These are phyloP conservation scores for Solanum chaucha DNA, from an alignment of 257 asterid genomes.

Conservation along the genomic window DNA sequence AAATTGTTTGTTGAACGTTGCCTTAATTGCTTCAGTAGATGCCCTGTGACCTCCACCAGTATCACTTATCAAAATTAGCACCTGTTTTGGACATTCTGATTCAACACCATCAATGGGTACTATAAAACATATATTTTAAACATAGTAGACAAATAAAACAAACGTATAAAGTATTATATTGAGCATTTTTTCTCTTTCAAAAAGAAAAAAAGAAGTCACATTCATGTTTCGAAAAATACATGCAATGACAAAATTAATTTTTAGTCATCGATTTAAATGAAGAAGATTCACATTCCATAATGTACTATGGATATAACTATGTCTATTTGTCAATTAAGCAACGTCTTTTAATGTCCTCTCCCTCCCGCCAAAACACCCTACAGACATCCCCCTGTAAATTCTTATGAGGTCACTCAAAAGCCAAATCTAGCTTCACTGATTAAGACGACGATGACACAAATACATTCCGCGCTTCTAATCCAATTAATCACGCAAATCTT, in stretches of 20 bases:
- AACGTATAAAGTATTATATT: too few species aligned
- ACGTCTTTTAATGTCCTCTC: too few species aligned
- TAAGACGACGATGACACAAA: background rate
- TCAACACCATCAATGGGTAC: conserved; percentile 14
- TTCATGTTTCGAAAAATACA: background rate
- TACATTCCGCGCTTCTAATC: background rate
- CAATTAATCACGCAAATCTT: too few species aligned
- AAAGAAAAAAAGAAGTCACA: background rate
- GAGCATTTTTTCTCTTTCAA: background rate
- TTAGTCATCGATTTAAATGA: too few species aligned
- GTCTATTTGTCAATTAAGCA: background rate
- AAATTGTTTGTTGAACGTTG: conserved; percentile 62
- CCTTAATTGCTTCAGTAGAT: conserved; percentile 93
- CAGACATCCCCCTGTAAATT: too few species aligned
- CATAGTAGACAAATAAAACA: too few species aligned
- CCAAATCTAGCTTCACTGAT: background rate
- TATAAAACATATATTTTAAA: too few species aligned
- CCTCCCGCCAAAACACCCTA: too few species aligned
- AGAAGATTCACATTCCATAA: background rate
- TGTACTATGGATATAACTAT: background rate
- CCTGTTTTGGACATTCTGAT: conserved; percentile 47
- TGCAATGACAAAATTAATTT: background rate
- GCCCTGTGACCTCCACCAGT: conserved; percentile 98
- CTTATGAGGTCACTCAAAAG: background rate
- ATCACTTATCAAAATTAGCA: conserved; percentile 90